Conservation (phyloP, 768 basidiomycete species). For the Astraeus odoratus region DNA sequence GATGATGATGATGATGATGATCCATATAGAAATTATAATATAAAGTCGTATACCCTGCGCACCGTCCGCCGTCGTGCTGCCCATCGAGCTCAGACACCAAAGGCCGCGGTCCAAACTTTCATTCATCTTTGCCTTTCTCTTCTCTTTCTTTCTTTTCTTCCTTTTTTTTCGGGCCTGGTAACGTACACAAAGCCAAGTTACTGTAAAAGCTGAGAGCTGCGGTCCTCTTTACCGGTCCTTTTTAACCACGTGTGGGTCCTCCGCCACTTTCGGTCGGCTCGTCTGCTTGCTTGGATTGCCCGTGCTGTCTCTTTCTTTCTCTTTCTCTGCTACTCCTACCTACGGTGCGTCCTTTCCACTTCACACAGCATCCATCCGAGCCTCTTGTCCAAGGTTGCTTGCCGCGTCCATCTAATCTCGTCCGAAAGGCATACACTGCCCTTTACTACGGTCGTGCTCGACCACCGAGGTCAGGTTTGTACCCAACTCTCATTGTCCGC, state of each 20-base stretch:
- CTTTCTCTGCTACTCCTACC: slow-evolving; percentile 1
- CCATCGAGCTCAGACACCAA: too few species aligned
- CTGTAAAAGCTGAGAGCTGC: too few species aligned
- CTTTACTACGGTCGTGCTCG: slow-evolving; percentile 6
- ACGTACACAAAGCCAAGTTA: too few species aligned
- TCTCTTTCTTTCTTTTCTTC: too few species aligned
- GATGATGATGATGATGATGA: too few species aligned
- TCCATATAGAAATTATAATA: too few species aligned
- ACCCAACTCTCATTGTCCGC: neutral
- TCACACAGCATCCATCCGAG: neutral
- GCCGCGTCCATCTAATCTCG: slow-evolving; percentile 1
- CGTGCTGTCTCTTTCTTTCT: slow-evolving; percentile 11
- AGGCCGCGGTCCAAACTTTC: too few species aligned
- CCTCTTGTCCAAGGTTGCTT: neutral
- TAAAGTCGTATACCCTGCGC: too few species aligned
- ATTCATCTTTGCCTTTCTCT: too few species aligned
- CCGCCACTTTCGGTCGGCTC: slow-evolving; percentile 12
- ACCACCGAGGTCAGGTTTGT: slow-evolving; percentile 7
- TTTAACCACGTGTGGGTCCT: slow-evolving; percentile 14
- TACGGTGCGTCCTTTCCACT: slow-evolving; percentile 3
- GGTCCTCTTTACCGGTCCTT: neutral
- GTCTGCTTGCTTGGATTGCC: too few species aligned
- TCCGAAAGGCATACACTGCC: slow-evolving; percentile 5
- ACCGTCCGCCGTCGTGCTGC: too few species aligned
- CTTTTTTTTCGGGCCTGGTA: too few species aligned